Percentiles rank a stretch among this genome's conserved stretches.
These are phyloP conservation scores for Hypoxylon perforatum DNA, from an alignment of 495 filamentous ascomycete genomes.

Conservation along the genomic window DNA sequence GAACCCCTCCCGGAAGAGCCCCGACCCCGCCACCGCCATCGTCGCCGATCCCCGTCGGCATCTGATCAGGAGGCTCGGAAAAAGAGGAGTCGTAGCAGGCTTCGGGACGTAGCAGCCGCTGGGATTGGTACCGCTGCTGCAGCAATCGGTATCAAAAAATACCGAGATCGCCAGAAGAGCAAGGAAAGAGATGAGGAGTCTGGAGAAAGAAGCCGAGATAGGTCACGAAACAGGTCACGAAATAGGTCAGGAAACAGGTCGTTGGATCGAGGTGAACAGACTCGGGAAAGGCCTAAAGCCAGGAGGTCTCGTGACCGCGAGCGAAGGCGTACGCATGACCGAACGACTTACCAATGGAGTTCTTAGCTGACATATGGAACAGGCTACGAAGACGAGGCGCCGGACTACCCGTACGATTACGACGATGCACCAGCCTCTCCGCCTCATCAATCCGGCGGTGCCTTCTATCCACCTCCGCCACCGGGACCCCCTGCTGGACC, in stretches of 20 bases:
- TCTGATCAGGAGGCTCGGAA: conserved; percentile 62
- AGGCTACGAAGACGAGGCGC: conserved; percentile 57
- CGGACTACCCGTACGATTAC: conserved; percentile 50
- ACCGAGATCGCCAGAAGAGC: conserved; percentile 52
- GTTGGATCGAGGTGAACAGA: conserved; percentile 26
- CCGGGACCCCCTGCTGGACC: conserved; percentile 24
- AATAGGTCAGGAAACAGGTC: conserved; percentile 39
- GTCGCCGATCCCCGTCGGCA: conserved; percentile 48
- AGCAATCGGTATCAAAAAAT: conserved; percentile 81
- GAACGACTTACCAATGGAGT: not conserved
- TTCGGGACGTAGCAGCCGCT: conserved; percentile 73
- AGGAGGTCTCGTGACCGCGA: conserved; percentile 52
- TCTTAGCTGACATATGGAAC: conserved; percentile 25
- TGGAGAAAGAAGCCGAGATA: conserved; percentile 44
- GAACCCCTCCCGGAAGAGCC: conserved; percentile 53
- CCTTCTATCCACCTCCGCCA: conserved; percentile 54
- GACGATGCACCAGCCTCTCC: conserved; percentile 57
- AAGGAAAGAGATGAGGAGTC: conserved; percentile 50
- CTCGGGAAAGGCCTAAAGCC: conserved; percentile 34
- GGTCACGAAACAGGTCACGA: conserved; percentile 17
- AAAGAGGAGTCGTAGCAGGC: conserved; percentile 70
- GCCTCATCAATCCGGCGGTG: conserved; percentile 64
- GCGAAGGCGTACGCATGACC: conserved; percentile 52
- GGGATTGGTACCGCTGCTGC: conserved; percentile 77
- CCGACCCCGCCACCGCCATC: conserved; percentile 37